Conservation (phyloP, 1,284 basidiomycete species). For the Rhodotorula sp. region DNA sequence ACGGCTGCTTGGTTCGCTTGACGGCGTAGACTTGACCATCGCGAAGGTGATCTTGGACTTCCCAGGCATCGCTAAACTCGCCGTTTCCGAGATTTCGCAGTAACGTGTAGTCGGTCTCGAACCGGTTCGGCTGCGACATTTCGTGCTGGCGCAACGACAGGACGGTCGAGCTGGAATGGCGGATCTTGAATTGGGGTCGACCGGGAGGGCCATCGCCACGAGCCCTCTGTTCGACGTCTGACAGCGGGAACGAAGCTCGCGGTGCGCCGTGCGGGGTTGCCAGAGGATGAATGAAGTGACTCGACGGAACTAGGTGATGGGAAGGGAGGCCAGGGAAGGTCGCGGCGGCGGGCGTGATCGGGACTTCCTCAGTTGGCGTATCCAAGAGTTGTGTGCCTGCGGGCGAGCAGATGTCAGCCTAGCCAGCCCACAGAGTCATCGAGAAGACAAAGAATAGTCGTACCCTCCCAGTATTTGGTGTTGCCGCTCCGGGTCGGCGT, state of each 20-base stretch:
- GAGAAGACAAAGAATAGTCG: not conserved
- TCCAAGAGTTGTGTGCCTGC: constrained; percentile 33
- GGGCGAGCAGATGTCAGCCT: not conserved
- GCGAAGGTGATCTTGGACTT: constrained; percentile 67
- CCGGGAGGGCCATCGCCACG: constrained; percentile 1
- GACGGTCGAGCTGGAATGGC: constrained; percentile 42
- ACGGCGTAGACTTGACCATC: constrained; percentile 72
- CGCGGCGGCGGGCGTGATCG: constrained; percentile 32
- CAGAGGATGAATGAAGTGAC: constrained; percentile 20
- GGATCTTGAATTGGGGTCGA: constrained; percentile 33
- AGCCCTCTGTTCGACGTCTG: constrained; percentile 19
- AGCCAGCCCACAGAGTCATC: not conserved
- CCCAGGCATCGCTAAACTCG: constrained; percentile 91
- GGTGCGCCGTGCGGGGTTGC: constrained; percentile 23
- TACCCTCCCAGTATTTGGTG: constrained; percentile 29
- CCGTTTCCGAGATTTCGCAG: constrained; percentile 83
- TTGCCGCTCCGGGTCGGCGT: constrained; percentile 36
- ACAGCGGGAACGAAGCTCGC: constrained; percentile 36
- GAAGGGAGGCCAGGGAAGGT: constrained; percentile 25
- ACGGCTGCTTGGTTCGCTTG: constrained; percentile 84
- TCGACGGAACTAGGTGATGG: constrained; percentile 13
- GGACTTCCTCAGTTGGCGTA: constrained; percentile 34
- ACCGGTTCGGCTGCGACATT: constrained; percentile 46
- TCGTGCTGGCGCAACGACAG: constrained; percentile 39
- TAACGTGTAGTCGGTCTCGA: constrained; percentile 74